phyloP scores from a whole-genome alignment of 2,329 filamentous ascomycete genomes.

The Coniochaeta sp. region DNA sequence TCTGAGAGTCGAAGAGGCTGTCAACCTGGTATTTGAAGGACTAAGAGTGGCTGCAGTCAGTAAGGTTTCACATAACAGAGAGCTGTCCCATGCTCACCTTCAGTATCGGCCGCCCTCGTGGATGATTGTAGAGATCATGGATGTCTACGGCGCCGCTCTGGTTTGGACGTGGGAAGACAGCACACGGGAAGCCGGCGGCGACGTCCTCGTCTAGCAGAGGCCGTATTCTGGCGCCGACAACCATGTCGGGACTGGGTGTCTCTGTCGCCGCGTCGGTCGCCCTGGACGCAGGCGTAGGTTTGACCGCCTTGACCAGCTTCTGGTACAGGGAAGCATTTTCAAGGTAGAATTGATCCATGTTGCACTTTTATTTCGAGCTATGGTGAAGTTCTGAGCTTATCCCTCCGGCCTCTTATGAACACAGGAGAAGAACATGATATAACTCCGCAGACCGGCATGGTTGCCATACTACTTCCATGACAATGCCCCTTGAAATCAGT shows the following conservation, averaged over 20 bases:
- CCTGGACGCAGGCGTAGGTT: not conserved
- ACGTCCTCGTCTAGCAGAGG: slow-evolving; percentile 27
- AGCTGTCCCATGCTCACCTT: slow-evolving; percentile 14
- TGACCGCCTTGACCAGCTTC: slow-evolving; percentile 2
- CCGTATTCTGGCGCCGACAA: slow-evolving; percentile 28
- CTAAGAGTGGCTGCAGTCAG: slow-evolving; percentile 9
- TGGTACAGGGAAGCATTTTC: not conserved
- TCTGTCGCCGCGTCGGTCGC: not conserved
- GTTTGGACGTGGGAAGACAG: slow-evolving; percentile 15
- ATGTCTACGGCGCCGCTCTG: slow-evolving; percentile 22
- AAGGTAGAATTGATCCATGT: slow-evolving; percentile 6
- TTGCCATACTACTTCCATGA: too few species aligned
- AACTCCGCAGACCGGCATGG: too few species aligned
- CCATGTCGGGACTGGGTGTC: slow-evolving; percentile 17
- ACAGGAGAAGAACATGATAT: too few species aligned
- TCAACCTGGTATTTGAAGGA: slow-evolving; percentile 28
- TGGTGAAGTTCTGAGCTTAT: not conserved
- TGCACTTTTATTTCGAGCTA: not conserved
- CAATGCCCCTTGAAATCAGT: too few species aligned
- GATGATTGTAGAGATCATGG: slow-evolving; percentile 27
- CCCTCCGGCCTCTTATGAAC: too few species aligned
- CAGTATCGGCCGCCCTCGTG: slow-evolving; percentile 22
- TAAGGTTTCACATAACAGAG: not conserved
- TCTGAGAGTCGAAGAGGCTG: slow-evolving; percentile 23
- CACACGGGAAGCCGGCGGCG: slow-evolving; percentile 17